Percentiles rank a stretch among this genome's conserved stretches.
Conservation (phyloP, 306 rosid genomes). For the Gastrolobium bilobum region DNA sequence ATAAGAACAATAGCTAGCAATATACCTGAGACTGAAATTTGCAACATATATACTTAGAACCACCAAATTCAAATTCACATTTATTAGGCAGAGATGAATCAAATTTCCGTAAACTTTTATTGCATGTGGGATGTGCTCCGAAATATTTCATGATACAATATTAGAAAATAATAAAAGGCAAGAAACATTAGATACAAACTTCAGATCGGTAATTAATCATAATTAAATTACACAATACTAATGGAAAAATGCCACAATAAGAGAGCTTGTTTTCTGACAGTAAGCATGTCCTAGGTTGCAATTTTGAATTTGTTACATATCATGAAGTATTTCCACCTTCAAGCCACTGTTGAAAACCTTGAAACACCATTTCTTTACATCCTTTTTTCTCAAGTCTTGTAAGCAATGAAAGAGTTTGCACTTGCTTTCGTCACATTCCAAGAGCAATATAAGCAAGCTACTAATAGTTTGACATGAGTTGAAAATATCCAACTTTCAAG, state of each 20-base stretch:
- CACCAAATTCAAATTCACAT: conserved; percentile 7
- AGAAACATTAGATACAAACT: conserved; percentile 42
- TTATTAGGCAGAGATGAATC: neutral
- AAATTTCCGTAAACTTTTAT: conserved; percentile 2
- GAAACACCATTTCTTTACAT: neutral
- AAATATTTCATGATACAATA: conserved; percentile 29
- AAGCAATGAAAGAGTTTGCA: conserved; percentile 21
- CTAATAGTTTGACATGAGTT: conserved; percentile 38
- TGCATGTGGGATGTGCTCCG: conserved; percentile 24
- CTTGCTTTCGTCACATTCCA: conserved; percentile 38
- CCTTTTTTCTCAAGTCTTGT: neutral
- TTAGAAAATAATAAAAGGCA: conserved; percentile 19
- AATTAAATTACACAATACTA: conserved; percentile 44
- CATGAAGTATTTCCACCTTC: conserved; percentile 24
- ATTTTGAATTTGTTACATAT: conserved; percentile 24
- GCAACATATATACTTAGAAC: neutral
- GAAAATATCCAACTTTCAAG: conserved; percentile 41
- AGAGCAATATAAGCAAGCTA: conserved; percentile 18
- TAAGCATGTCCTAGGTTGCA: conserved; percentile 13
- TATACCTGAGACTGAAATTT: neutral
- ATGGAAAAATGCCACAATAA: conserved; percentile 31
- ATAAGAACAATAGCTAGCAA: neutral
- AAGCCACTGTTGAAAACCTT: conserved; percentile 38
- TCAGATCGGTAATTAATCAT: conserved; percentile 32
- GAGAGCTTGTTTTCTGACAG: conserved; percentile 34